phyloP scores from a whole-genome alignment of 371 early-diverging fungal genomes.

The Synchytrium microbalum region DNA sequence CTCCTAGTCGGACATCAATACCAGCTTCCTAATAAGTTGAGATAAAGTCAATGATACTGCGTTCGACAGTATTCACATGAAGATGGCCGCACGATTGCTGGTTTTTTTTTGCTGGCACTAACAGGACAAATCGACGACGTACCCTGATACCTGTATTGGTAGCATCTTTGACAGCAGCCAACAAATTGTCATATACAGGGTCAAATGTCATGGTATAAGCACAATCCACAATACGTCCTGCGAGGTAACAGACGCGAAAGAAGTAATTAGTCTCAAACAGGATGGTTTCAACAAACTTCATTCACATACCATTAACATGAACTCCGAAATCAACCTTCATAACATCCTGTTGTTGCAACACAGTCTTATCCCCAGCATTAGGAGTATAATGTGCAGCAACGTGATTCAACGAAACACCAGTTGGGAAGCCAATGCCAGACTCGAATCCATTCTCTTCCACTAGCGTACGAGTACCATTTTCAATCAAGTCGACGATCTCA shows the following conservation, averaged over 20 bases:
- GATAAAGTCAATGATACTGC: not conserved
- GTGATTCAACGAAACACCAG: slow-evolving; percentile 94
- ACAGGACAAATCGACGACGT: not conserved
- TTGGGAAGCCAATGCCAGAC: slow-evolving; percentile 97
- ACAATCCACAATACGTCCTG: slow-evolving; percentile 91
- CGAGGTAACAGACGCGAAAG: not conserved
- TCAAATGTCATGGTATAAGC: slow-evolving; percentile 98
- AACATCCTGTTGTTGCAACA: slow-evolving; percentile 89
- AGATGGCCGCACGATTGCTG: not conserved
- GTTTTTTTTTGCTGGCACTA: too few relatives aligned
- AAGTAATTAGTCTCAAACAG: not conserved
- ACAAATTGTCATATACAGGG: slow-evolving; percentile 79
- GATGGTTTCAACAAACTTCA: too few relatives aligned
- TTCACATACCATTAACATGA: slow-evolving; percentile 84
- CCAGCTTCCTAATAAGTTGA: slow-evolving; percentile 76
- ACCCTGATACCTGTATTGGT: slow-evolving; percentile 92
- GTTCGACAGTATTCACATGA: not conserved
- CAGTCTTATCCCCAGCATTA: slow-evolving; percentile 92
- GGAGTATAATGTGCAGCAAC: slow-evolving; percentile 99
- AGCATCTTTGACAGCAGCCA: slow-evolving; percentile 92
- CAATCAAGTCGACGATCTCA: slow-evolving; percentile 89
- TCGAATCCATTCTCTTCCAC: slow-evolving; percentile 88
- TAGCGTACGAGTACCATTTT: slow-evolving; percentile 88
- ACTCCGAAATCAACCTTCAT: slow-evolving; percentile 99
- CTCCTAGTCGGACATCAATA: slow-evolving; percentile 93